Conservation (phyloP, 768 basidiomycete genomes). For the Leccinum aurantiacum region DNA sequence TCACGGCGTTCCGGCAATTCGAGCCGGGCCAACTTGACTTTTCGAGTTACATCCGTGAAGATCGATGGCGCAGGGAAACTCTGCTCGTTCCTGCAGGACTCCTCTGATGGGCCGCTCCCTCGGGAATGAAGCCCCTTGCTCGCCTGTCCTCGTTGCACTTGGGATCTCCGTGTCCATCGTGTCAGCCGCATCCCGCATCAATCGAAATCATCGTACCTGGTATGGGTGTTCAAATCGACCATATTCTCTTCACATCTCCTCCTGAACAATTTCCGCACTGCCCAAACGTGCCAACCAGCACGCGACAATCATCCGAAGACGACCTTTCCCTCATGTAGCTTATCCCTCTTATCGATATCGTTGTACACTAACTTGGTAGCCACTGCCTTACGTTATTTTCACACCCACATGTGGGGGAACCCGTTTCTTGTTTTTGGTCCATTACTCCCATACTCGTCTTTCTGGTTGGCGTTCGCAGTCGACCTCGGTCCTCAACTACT, state of each 20-base stretch:
- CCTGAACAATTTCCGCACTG: conserved; percentile 15
- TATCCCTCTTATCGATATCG: conserved; percentile 7
- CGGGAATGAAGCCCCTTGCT: conserved; percentile 17
- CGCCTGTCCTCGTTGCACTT: conserved; percentile 5
- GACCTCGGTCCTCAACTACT: neutral
- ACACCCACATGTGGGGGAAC: conserved; percentile 10
- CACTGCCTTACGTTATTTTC: conserved; percentile 15
- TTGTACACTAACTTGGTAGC: neutral
- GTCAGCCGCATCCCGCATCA: conserved; percentile 2
- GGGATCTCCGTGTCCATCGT: conserved; percentile 14
- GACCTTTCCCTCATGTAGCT: neutral
- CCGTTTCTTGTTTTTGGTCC: conserved; percentile 3
- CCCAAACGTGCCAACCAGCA: conserved; percentile 1
- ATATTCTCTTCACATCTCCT: neutral
- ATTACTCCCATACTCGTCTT: conserved; percentile 1
- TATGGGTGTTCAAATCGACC: neutral
- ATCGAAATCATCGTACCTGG: neutral
- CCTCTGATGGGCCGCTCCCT: neutral
- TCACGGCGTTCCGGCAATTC: conserved; percentile 1
- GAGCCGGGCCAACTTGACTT: neutral
- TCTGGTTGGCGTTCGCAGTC: neutral
- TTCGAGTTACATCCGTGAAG: neutral
- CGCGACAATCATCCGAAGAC: conserved; percentile 7
- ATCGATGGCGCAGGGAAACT: neutral
- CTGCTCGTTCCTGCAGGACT: neutral